Conservation (phyloP, 495 filamentous ascomycete genomes). For the Copromyces sp. region DNA sequence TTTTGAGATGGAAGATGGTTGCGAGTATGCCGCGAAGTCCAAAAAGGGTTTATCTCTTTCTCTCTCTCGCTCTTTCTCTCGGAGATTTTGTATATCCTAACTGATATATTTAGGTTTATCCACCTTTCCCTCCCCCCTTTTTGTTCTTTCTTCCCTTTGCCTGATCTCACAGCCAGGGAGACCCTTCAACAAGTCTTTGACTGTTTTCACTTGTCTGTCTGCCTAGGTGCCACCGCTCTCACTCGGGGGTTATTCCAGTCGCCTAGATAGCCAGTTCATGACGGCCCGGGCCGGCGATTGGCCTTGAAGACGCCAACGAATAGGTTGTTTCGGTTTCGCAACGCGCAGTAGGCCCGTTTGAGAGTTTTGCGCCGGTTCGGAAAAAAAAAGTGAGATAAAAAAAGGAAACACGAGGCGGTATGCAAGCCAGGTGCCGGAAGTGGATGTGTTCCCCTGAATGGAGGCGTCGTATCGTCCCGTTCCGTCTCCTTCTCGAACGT, state of each 20-base stretch:
- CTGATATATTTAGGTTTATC: neutral
- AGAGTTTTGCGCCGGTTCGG: neutral
- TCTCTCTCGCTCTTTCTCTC: neutral
- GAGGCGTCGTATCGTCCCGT: neutral
- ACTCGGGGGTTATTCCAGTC: conserved; percentile 7
- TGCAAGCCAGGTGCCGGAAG: neutral
- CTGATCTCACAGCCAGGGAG: neutral
- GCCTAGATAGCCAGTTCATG: conserved; percentile 24
- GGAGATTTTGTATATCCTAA: neutral
- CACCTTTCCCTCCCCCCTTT: neutral
- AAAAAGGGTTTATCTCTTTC: neutral
- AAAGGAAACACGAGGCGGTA: neutral
- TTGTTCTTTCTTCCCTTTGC: neutral
- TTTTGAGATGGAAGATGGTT: neutral
- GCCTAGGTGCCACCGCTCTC: neutral
- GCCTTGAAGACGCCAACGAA: neutral
- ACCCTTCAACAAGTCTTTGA: neutral
- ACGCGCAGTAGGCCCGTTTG: neutral
- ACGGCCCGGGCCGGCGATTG: conserved; percentile 7
- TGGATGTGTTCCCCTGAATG: neutral
- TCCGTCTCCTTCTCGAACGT: neutral
- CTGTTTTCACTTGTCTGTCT: neutral
- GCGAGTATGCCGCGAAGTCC: neutral
- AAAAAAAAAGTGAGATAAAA: neutral
- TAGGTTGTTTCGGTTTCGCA: neutral